Evolutionary conservation across 2,329 filamentous ascomycete genomes (phyloP), one percentile per base, ranked within the genome.

Genomic region (Cladosporium austrohemisphaericum): DNA sequence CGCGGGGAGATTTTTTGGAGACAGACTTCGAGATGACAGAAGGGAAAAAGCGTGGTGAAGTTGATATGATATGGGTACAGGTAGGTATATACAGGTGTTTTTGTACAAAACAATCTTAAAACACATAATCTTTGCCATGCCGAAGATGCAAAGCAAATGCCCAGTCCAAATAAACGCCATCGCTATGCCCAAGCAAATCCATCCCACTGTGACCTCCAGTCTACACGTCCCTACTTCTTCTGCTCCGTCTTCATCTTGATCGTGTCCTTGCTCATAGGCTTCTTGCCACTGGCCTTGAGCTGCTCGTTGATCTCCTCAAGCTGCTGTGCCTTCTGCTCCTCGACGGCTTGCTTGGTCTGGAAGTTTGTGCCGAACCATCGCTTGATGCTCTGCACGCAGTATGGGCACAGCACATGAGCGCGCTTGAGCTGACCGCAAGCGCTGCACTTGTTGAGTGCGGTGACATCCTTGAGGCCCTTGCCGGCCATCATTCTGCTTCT

Each of bases 401-500:
- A 83, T 16, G 89, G 84, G 69, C 93, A 98, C 57, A 98, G 68
- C 28, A 90, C 75, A 73, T 98, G 93, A 63, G 89, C 85, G 65
- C 89, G 84, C 76, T 98, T 98, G 20, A 83, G 74, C 65, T 86
- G 80, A 41, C 93, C 94, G 62, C 93, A 98, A 11, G 84, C 88
- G 0, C 92, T 87, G 67, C 93, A 98, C 64, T 83, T 88, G 73
- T 90, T 95, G 59, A 98, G 72, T 47, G 81, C 80, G 55, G 86
- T 93, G 51, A 95, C 83, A 66, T 98, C 93, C 73, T 95, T 88
- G 60, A 98, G 71, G 36, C 84, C 92, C 74, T 98, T 98, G 64
- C 93, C 93, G 19, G 91, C 92, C 84, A 97, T 86, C 66, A 95
- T 90, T 62, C 94, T 83, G 65, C 90, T 85, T 60, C 93, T 81